Conservation (phyloP, 2,329 filamentous ascomycete genomes). For the Aureobasidium uvarum region DNA sequence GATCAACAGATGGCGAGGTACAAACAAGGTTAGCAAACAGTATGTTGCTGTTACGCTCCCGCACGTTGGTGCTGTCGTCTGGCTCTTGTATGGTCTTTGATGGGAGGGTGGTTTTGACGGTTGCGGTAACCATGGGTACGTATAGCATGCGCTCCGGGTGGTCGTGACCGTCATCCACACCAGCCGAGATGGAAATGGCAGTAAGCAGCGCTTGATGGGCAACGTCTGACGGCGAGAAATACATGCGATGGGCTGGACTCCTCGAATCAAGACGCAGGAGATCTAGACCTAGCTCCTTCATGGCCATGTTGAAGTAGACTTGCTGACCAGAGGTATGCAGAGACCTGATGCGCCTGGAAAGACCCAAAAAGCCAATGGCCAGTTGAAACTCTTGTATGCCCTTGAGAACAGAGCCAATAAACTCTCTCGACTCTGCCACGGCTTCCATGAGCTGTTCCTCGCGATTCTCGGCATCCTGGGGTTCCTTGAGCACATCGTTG, state of each 20-base stretch:
- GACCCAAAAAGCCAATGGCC: constrained; percentile 82
- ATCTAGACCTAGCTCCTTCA: constrained; percentile 95
- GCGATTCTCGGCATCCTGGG: constrained; percentile 67
- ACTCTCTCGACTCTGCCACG: constrained; percentile 89
- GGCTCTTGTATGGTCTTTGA: constrained; percentile 88
- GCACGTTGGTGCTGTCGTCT: constrained; percentile 60
- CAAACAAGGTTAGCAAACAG: constrained; percentile 94
- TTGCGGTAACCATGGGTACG: constrained; percentile 96
- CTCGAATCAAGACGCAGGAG: constrained; percentile 87
- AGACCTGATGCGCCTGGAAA: constrained; percentile 75
- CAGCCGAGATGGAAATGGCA: constrained; percentile 87
- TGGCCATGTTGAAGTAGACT: constrained; percentile 79
- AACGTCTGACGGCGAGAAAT: constrained; percentile 88
- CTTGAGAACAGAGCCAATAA: constrained; percentile 81
- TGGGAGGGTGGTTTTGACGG: constrained; percentile 86
- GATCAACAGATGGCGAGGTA: constrained; percentile 89
- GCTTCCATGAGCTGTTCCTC: constrained; percentile 76
- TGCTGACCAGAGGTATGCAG: constrained; percentile 66
- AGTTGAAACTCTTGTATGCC: constrained; percentile 97
- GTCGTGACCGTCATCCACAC: constrained; percentile 83
- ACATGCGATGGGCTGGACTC: constrained; percentile 96
- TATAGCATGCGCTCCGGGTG: constrained; percentile 86
- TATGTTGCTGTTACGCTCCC: constrained; percentile 91
- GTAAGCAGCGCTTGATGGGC: constrained; percentile 93
- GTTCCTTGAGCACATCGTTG: constrained; percentile 35